Conservation (phyloP, 2,329 filamentous ascomycete genomes). For the Cercospora berteroae region DNA sequence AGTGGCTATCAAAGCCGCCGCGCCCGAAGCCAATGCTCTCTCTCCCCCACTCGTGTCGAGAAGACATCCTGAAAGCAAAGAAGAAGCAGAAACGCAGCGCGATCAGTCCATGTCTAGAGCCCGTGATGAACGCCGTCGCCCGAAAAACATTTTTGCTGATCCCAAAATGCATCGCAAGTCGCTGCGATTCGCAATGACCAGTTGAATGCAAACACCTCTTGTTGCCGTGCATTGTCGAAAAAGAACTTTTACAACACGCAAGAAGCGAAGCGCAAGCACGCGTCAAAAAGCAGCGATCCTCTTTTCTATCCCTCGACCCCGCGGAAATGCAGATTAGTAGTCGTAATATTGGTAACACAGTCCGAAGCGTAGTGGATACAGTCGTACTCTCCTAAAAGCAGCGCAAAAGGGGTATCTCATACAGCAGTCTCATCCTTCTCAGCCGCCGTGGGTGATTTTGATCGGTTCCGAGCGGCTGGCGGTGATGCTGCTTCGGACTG, state of each 20-base stretch:
- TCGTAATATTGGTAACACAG: slow-evolving; percentile 21
- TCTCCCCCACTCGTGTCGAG: neutral
- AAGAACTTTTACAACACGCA: slow-evolving; percentile 16
- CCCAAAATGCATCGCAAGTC: slow-evolving; percentile 14
- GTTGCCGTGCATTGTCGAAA: slow-evolving; percentile 16
- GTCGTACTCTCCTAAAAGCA: slow-evolving; percentile 21
- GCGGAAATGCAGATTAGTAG: slow-evolving; percentile 26
- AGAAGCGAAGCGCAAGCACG: slow-evolving; percentile 4
- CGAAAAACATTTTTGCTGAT: slow-evolving; percentile 5
- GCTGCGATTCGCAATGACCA: neutral
- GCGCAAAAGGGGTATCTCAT: slow-evolving; percentile 34
- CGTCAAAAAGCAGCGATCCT: slow-evolving; percentile 9
- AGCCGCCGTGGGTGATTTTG: slow-evolving; percentile 31
- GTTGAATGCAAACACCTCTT: slow-evolving; percentile 8
- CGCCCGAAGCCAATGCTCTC: slow-evolving; percentile 4
- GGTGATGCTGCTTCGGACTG: slow-evolving; percentile 36
- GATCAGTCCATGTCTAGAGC: slow-evolving; percentile 16
- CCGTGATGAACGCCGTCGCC: slow-evolving; percentile 21
- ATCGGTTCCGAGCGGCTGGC: slow-evolving; percentile 32
- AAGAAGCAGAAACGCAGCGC: slow-evolving; percentile 22
- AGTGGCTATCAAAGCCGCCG: slow-evolving; percentile 2
- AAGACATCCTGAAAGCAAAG: slow-evolving; percentile 11
- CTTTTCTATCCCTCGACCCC: slow-evolving; percentile 16
- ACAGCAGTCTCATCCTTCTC: slow-evolving; percentile 30
- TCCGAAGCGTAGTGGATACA: slow-evolving; percentile 29